A percentile compares a stretch with the other conserved stretches of the same genome.
phyloP scores from a whole-genome alignment of 768 basidiomycete genomes.

The Amyloporia xantha region DNA sequence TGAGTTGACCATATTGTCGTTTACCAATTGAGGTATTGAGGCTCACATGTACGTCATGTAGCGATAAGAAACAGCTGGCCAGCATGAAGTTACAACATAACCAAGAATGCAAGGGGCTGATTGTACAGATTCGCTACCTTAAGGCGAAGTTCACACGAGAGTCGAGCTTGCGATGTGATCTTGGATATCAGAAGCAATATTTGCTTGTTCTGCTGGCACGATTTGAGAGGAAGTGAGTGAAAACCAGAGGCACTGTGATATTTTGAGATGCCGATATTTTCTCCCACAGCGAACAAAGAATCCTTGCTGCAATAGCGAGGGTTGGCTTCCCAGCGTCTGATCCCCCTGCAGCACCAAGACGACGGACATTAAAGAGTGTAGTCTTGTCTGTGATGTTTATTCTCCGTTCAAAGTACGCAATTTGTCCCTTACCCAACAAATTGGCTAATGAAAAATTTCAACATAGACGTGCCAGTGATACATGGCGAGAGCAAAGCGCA shows the following conservation, averaged over 20 bases:
- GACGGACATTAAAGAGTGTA: slow-evolving; percentile 48
- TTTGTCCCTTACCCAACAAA: background rate
- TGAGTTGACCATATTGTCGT: slow-evolving; percentile 30
- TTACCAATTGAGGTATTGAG: background rate
- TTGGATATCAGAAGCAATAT: slow-evolving; percentile 86
- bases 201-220: slow-evolving; percentile 65
- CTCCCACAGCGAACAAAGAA: slow-evolving; percentile 51
- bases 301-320: slow-evolving; percentile 67
- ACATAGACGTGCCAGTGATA: slow-evolving; percentile 56
- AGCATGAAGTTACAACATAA: slow-evolving; percentile 63
- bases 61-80: slow-evolving; percentile 48
- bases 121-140: slow-evolving; percentile 86
- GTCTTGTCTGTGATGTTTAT: slow-evolving; percentile 59
- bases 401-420: slow-evolving; percentile 55
- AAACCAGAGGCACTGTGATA: slow-evolving; percentile 8
- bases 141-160: slow-evolving; percentile 91
- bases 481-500: slow-evolving; percentile 58
- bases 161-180: slow-evolving; percentile 64
- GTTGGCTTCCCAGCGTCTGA: slow-evolving; percentile 59
- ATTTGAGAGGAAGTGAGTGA: slow-evolving; percentile 75
- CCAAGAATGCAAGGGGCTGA: slow-evolving; percentile 82
- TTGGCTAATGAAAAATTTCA: too few species aligned
- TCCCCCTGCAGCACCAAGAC: slow-evolving; percentile 31
- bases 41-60: slow-evolving; percentile 19
- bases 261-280: too few species aligned